Base-by-base conservation (phyloP, 306 rosid species). In the Cucurbita pepo region DNA sequence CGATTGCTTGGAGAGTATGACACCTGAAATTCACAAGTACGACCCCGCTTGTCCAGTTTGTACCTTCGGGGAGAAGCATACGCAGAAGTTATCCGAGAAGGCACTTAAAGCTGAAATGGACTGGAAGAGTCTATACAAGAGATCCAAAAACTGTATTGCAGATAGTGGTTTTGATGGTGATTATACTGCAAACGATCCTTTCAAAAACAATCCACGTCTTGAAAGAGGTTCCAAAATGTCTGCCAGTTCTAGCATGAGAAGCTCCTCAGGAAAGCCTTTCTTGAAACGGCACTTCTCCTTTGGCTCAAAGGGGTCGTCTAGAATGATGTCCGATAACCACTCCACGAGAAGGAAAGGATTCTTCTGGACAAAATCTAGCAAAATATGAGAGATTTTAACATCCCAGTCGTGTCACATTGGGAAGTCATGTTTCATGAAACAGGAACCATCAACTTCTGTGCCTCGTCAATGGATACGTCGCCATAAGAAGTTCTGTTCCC, bases 31-130 rank as follows among this genome's bases (percentile, higher is more conserved):
- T 73, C 56, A 80, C 80, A 90, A 90, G 83, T 88, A 88, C 11
- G 98, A 93, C 74, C 98, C 98, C 10, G 79, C 81, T 79, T 93
- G 98, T 78, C 97, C 95, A 1, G 76, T 93, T 70, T 93, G 98
- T 80, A 85, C 91, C 66, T 82, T 81, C 21, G 97, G 97, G 69
- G 94, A 93, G 85, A 87, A 86, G 75, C 89, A 88, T 60, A 82
- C 88, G 69, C 82, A 62, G 8, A 82, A 83, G 80, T 61, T 93
- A 75, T 90, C 88, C 12, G 96, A 85, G 79, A 88, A 85, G 54
- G 88, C 90, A 18, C 72, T 88, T 79, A 92, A 84, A 78, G 91
- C 91, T 56, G 96, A 87, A 82, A 82, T 88, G 82, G 90, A 87
- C 50, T 77, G 84, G 82, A 90, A 83, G 85, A 86, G 88, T 72